Evolutionary conservation across 257 asterid species (phyloP), one percentile per base, ranked within the genome.

Genomic region (Primulina tabacum): DNA sequence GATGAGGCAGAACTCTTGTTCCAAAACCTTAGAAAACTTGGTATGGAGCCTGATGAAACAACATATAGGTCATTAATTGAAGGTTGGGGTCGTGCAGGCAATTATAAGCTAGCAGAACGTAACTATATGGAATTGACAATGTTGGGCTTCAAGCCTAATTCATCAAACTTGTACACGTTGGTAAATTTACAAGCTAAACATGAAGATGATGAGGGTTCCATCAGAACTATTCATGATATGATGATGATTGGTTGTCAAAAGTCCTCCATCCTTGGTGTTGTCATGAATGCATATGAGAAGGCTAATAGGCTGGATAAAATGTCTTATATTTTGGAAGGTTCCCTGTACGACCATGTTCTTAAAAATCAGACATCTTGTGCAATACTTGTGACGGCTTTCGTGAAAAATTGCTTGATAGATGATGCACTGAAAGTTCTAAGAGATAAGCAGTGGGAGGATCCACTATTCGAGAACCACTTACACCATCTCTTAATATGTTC

Each of bases 81-180:
- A 84, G 98, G 98, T 67, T 92, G 97, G 96, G 97, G 98, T 70
- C 83, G 92, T 65, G 81, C 77, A 57, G 87, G 81, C 37, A 82
- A 82, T 75, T 90, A 85, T 61, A 29, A 76, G 50, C 69, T 70
- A 81, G 88, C 87, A 12, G 78, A 78, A 64, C 68, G 77, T 81
- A 83, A 82, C 72, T 85, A 79, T 71, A 59, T 1, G 24, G 82
- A 90, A 78, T 96, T 90, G 71, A 85, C 86, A 79, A 76, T 74
- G 65, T 73, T 78, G n/a, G 95, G 92, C 21, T 77, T 80, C 76
- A 80, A 77, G 79, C 98, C 97, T 60, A 87, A 81, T 78, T 80
- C 93, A 3, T 82, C 94, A 32, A 92, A 92, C 75, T 74, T 87
- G 83, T 86, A 74, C 84, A 90, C 97, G 6, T 70, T 92, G 90